Evolutionary conservation across 371 early-diverging fungal species (phyloP), one percentile per base, ranked within the genome.

Genomic region (Actinomucor elegans): DNA sequence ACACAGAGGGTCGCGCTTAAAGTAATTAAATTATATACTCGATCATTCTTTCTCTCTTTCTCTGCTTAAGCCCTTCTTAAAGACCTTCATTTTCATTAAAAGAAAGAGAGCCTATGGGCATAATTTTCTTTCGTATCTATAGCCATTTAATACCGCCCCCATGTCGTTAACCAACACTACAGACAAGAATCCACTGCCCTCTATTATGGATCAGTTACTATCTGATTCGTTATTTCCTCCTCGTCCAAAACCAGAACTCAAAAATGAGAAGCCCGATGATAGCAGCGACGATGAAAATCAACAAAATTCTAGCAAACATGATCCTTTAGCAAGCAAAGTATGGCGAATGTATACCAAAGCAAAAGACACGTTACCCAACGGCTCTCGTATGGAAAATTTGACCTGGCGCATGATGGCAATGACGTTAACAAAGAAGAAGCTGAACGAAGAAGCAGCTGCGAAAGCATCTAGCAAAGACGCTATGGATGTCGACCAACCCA

Each of bases 401-500:
- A 82, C 86, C 4, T 88, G 89, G 89, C 69, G 89, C 29, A 80
- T 83, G 73, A 87, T 88, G 89, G 81, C 83, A 14, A 75, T 86
- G 74, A 72, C 77, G 5, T 52, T 81, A 9, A 78, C 69, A 40
- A 75, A 79, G 37, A 70, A 77, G 55, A 61, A 59, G 5, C 28
- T 41, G 17, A 36, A 40, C 61, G 57, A 62, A 36, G 24, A 42
- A 36, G 43, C 46, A 26, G 31, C 32, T 5, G 34, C 28, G 2
- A 17, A 29, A 32, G 15, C 23, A 3, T 11, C 36, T 23, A 28
- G 28, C 28, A 36, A 52, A 66, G 15, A 34, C 18, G 27, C 27
- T n/a, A 57, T 57, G 58, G 51, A 57, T 24, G 29, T 49, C 2
- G 44, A 44, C 12, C 21, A 12, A 10, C 5, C n/a, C 7, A 14